Evolutionary conservation across 1,284 basidiomycete species (phyloP).

Genomic region (Spongiforma sp.): DNA sequence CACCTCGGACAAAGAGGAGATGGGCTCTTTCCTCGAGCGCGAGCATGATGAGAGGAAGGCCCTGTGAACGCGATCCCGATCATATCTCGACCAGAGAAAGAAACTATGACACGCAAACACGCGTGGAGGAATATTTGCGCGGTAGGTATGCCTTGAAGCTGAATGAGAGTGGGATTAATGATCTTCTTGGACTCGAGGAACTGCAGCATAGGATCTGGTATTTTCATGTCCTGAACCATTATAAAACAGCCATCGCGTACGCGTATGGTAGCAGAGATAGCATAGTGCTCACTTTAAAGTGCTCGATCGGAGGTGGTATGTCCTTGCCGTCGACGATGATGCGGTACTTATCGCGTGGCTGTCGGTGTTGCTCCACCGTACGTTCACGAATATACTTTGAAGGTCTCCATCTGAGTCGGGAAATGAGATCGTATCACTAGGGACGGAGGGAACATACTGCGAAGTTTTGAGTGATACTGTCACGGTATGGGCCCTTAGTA

Average conservation of each 20-base stretch:
- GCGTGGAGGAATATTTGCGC: constrained; percentile 76
- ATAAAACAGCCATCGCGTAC: constrained; percentile 77
- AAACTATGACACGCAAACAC: too few species aligned
- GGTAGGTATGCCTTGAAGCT: constrained; percentile 96
- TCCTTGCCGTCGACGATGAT: constrained; percentile 92
- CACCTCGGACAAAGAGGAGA: constrained; percentile 89
- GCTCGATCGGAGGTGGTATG: constrained; percentile 93
- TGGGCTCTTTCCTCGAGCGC: constrained; percentile 95
- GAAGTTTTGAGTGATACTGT: too few species aligned
- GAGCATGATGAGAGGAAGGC: constrained; percentile 94
- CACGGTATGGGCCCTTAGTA: too few species aligned
- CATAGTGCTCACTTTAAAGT: constrained; percentile 71
- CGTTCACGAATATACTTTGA: constrained; percentile 84
- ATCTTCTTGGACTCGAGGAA: constrained; percentile 89
- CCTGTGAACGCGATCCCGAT: constrained; percentile 98
- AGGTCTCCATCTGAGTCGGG: constrained; percentile 76
- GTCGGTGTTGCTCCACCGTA: constrained; percentile 73
- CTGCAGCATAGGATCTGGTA: constrained; percentile 84
- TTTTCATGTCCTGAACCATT: constrained; percentile 89
- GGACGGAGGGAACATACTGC: too few species aligned
- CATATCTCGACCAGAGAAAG: constrained; percentile 90
- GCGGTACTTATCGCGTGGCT: constrained; percentile 87
- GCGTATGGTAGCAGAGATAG: constrained; percentile 16
- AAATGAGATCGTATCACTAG: too few species aligned
- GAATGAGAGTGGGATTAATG: constrained; percentile 94